These are phyloP conservation scores for Penicillium fimorum DNA, from an alignment of 495 filamentous ascomycete species.

Conservation along the genomic window DNA sequence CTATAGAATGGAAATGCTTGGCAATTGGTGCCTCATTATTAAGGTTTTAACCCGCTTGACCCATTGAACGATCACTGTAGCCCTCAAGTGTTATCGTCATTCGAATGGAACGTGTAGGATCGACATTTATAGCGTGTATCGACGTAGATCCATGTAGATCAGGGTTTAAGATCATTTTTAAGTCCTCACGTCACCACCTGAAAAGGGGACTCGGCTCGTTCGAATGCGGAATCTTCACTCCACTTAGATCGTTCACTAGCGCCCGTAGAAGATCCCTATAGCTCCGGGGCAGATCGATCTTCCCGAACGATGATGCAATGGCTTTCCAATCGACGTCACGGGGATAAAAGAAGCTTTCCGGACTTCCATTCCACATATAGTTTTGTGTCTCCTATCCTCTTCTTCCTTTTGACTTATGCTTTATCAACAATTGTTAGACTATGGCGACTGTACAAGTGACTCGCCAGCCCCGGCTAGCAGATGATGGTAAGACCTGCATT, in stretches of 20 bases:
- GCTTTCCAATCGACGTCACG: conserved; percentile 24
- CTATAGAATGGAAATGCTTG: neutral
- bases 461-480: conserved; percentile 37
- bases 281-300: neutral
- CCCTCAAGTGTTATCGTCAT: neutral
- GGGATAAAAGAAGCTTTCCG: conserved; percentile 31
- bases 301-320: conserved; percentile 26
- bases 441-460: conserved; percentile 38
- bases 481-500: conserved; percentile 39
- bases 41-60: neutral
- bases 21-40: neutral
- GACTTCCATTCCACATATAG: conserved; percentile 24
- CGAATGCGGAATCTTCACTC: conserved; percentile 4
- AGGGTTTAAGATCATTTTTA: neutral
- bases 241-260: conserved; percentile 1
- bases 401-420: conserved; percentile 18
- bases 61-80: neutral
- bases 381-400: conserved; percentile 11
- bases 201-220: neutral
- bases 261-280: neutral
- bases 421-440: conserved; percentile 15
- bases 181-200: conserved; percentile 15
- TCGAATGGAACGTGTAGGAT: neutral
- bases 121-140: neutral
- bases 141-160: conserved; percentile 1